phyloP scores from a whole-genome alignment of 192 early-diverging fungal species.

The Geranomyces variabilis region DNA sequence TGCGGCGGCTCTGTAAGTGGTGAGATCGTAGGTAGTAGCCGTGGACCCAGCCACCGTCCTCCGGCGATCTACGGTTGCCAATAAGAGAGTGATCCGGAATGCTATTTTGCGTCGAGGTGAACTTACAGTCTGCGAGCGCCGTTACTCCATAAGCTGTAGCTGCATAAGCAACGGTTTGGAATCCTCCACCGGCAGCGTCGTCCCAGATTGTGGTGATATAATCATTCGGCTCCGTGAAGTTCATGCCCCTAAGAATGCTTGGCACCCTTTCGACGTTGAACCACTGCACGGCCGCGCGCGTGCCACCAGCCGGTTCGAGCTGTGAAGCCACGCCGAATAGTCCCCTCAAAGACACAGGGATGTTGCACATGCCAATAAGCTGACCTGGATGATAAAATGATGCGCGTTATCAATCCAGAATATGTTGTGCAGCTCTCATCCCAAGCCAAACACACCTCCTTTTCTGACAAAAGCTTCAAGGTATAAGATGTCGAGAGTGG shows the following conservation, averaged over 20 bases:
- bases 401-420: too few species aligned
- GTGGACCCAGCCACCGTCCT: neutral
- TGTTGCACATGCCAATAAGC: conserved; percentile 4
- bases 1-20: neutral
- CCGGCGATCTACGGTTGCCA: neutral
- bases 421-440: too few species aligned
- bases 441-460: neutral
- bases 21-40: neutral
- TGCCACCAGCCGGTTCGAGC: neutral
- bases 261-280: neutral
- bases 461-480: neutral
- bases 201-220: conserved; percentile 1
- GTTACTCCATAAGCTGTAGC: neutral
- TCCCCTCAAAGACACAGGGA: neutral
- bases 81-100: too few species aligned
- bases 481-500: neutral
- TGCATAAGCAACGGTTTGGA: neutral
- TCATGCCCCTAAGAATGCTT: neutral
- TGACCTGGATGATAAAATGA: neutral
- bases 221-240: neutral
- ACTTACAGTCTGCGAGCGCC: neutral
- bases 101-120: too few species aligned
- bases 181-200: neutral
- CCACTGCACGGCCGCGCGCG: neutral
- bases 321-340: neutral